Evolutionary conservation across 805 yeast species (phyloP), one percentile per base, ranked within the genome.

Genomic region (Metschnikowia koreensis): DNA sequence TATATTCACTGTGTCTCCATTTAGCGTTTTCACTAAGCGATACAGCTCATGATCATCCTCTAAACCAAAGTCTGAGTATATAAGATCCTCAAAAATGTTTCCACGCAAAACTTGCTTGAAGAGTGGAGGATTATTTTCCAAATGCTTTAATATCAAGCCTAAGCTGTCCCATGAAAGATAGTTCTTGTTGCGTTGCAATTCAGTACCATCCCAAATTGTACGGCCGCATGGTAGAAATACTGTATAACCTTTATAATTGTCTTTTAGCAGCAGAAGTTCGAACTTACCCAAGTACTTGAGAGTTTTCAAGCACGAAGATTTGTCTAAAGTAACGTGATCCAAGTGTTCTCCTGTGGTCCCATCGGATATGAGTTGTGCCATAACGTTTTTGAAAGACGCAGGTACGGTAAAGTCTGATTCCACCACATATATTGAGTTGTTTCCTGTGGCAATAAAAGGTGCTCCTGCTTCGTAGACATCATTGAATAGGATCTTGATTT

Each of bases 141-240:
- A 66, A 63, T 84, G 86, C 41, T 80, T 80, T 45, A 81, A 70
- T 5, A 83, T 77, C 29, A 92, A 70, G 3, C 83, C 87, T 17
- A 83, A 73, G 3, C 70, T 65, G 22, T 77, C 76, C 96, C 97
- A 91, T 0, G 92, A 80, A 40, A 60, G 62, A 27, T 47, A 50
- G 44, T 54, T 46, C 28, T 50, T 56, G 37, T 46, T 54, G 34
- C 26, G 15, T 15, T 46, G 41, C 22, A 10, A 28, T 2, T 41
- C 33, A 12, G 37, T 41, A 16, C 57, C 54, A 15, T 57, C 58
- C 56, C 59, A 52, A 11, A 50, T 9, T n/a, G 53, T 46, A 43
- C 52, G 51, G 75, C 87, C 83, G 51, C 91, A 84, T 0, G 98
- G 98, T 29, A 92, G 70, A 48, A 92, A 80, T 0, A 86, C 68